Evolutionary conservation across 257 asterid genomes (phyloP), one percentile per base, ranked within the genome.

Genomic region (Fraxinus excelsior): DNA sequence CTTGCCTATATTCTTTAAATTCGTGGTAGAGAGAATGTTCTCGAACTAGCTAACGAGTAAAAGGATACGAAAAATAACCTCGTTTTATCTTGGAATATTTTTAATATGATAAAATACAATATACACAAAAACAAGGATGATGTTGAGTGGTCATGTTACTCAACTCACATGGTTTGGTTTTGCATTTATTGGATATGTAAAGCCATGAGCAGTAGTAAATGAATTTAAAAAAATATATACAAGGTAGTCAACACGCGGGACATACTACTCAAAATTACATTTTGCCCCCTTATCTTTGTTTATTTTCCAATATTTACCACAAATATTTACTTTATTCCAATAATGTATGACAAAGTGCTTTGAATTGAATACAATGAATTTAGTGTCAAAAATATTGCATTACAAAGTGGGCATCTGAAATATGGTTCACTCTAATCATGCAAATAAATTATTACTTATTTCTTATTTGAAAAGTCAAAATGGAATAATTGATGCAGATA

Each of bases 261-360:
- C 67, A 23, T 60, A 11, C 34, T 60, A 60, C 67, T 60, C 31
- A 60, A 60, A 60, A 60, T 60, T 60, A 60, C 67, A 60, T 21
- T 21, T 60, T 60, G 16, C 67, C 0, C 67, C 29, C 14, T 12
- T 60, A 60, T 21, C 16, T 60, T 60, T 60, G 67, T 23, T 51
- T 18, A 19, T 51, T 51, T 51, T 1, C 25, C 62, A 51, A 51
- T 60, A 3, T 9, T 60, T 60, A 60, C 31, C 32, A 56, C 67
- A 12, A 60, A 3, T 56, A 60, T 60, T 60, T 25, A 6, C 1
- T 60, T 60, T 21, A 60, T 60, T 23, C 11, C 5, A 9, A 60
- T 25, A 60, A 60, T 21, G 31, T 60, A 60, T 2, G 1, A 25
- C 0, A 60, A 31, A 25, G 67, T 25, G 67, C 67, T 60, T 60